Conservation (phyloP, 352 stramenopile genomes). For the Aphanomyces astaci region DNA sequence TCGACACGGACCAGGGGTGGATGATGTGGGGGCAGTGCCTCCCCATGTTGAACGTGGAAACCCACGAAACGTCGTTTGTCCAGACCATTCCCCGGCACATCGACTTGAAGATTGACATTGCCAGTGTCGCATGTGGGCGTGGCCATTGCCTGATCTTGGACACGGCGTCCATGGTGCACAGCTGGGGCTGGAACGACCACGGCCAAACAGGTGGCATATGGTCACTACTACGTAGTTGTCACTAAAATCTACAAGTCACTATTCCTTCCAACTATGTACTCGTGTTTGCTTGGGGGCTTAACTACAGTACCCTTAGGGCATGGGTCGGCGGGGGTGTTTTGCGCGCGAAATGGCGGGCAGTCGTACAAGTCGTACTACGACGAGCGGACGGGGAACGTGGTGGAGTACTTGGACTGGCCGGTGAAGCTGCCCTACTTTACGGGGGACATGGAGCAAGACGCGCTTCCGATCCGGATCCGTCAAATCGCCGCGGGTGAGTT, state of each 20-base stretch:
- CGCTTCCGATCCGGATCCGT: conserved; percentile 47
- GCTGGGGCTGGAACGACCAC: conserved; percentile 74
- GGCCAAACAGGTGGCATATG: conserved; percentile 52
- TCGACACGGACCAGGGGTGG: conserved; percentile 10
- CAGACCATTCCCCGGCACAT: conserved; percentile 16
- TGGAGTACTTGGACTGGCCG: conserved; percentile 38
- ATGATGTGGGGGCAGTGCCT: conserved; percentile 10
- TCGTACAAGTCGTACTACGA: conserved; percentile 46
- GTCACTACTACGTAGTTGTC: no score
- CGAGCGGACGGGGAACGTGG: conserved; percentile 36
- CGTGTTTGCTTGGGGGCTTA: no score
- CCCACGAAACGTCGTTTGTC: not conserved
- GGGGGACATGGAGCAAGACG: conserved; percentile 43
- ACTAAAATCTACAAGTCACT: no score
- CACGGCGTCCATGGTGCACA: conserved; percentile 48
- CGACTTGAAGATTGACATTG: conserved; percentile 29
- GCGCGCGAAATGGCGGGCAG: conserved; percentile 34
- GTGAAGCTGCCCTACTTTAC: conserved; percentile 58
- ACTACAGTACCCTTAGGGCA: no score
- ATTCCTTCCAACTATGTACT: no score
- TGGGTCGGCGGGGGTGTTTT: conserved; percentile 37
- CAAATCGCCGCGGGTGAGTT: conserved; percentile 62
- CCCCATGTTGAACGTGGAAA: not conserved
- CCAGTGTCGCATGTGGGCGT: conserved; percentile 40
- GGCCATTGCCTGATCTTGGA: conserved; percentile 49